Percentiles rank a stretch among this genome's conserved stretches.
Conservation (phyloP, 768 basidiomycete species). For the Phanerodontia chrysosporium region DNA sequence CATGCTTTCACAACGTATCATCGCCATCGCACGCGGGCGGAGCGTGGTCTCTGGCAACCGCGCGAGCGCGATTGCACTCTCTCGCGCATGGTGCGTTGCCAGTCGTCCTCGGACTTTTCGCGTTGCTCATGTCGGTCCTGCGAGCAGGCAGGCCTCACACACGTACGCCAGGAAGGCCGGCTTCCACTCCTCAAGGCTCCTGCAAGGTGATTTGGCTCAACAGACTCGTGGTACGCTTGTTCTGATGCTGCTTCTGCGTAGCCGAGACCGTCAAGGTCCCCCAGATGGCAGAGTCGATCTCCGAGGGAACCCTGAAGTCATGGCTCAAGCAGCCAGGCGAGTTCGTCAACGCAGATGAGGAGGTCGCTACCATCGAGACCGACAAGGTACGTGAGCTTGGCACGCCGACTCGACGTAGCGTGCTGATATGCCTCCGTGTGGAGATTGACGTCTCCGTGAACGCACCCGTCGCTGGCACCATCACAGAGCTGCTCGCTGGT, state of each 20-base stretch:
- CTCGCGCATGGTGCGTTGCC: constrained; percentile 44
- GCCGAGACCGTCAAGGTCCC: constrained; percentile 92
- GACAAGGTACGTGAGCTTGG: constrained; percentile 70
- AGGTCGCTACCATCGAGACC: constrained; percentile 96
- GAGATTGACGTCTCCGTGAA: constrained; percentile 99
- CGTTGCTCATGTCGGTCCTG: constrained; percentile 6
- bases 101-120: neutral
- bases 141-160: constrained; percentile 41
- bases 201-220: constrained; percentile 52
- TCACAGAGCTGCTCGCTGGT: constrained; percentile 78
- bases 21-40: constrained; percentile 61
- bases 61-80: constrained; percentile 31
- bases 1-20: constrained; percentile 71
- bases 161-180: constrained; percentile 48
- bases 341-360: constrained; percentile 86
- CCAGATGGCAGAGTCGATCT: constrained; percentile 97
- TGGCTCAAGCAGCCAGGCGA: constrained; percentile 96
- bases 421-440: neutral
- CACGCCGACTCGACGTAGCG: neutral
- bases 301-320: constrained; percentile 92
- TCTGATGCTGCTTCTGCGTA: constrained; percentile 23
- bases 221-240: neutral
- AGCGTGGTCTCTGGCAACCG: constrained; percentile 43
- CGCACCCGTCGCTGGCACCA: constrained; percentile 82
- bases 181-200: constrained; percentile 66